phyloP scores from a whole-genome alignment of 176 grass and related monocot species.

The Rhynchospora breviuscula region DNA sequence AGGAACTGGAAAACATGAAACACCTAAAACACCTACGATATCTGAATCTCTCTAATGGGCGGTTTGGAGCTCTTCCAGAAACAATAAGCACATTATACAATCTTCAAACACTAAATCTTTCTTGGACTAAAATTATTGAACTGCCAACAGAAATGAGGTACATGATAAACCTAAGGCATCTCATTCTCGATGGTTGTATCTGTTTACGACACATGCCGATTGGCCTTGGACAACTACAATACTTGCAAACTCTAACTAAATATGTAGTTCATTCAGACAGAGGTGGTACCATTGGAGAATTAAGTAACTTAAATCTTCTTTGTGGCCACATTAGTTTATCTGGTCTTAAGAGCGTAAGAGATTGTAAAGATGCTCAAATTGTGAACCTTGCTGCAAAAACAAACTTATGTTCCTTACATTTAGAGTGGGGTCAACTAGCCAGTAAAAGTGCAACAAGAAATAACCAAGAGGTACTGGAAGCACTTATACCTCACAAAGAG shows the following conservation, averaged over 20 bases:
- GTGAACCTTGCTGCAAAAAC: background rate
- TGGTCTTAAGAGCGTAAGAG: background rate
- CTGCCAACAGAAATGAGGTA: background rate
- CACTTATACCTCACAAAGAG: background rate
- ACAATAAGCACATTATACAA: slow-evolving; percentile 14
- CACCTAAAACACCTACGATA: slow-evolving; percentile 22
- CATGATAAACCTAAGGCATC: slow-evolving; percentile 6
- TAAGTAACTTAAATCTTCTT: background rate
- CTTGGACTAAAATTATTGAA: background rate
- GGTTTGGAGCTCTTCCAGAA: background rate
- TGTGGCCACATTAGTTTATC: background rate
- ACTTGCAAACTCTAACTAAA: background rate
- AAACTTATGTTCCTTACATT: background rate
- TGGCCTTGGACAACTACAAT: background rate
- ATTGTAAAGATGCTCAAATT: background rate
- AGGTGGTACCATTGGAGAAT: background rate
- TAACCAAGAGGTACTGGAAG: background rate
- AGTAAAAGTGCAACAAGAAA: background rate
- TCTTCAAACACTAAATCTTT: slow-evolving; percentile 11
- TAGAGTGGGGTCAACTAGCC: background rate
- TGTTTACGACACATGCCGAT: background rate
- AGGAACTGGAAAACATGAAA: background rate
- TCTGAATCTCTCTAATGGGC: background rate
- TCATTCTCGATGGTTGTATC: background rate
- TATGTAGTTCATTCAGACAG: background rate